Evolutionary conservation across 2,329 filamentous ascomycete genomes (phyloP).

Genomic region (Triangularia setosa): DNA sequence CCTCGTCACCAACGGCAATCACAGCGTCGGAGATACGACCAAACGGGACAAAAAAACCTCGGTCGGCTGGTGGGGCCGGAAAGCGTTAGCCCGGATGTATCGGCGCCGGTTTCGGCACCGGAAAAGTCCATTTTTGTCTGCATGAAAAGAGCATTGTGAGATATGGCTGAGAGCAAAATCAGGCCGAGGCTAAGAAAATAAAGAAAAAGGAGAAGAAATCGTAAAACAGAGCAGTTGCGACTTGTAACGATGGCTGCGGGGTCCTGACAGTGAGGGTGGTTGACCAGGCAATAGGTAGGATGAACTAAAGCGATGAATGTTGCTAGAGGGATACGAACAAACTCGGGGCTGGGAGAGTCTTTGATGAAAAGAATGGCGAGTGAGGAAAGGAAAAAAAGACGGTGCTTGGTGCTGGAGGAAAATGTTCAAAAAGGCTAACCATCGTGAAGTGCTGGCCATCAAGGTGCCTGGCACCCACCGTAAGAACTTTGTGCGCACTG

Average conservation of each 20-base stretch:
- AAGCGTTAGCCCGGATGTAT: background rate
- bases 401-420: background rate
- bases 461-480: background rate
- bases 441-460: background rate
- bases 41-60: background rate
- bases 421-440: too few relatives aligned
- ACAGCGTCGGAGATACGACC: background rate
- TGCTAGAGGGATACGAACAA: too few relatives aligned
- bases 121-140: background rate
- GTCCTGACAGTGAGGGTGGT: too few relatives aligned
- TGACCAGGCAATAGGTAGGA: too few relatives aligned
- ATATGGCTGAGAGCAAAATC: background rate
- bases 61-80: background rate
- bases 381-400: background rate
- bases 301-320: too few relatives aligned
- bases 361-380: background rate
- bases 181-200: background rate
- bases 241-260: too few relatives aligned
- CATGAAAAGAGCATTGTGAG: background rate
- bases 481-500: background rate
- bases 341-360: too few relatives aligned
- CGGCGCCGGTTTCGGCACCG: background rate
- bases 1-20: background rate
- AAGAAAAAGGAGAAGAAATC: too few relatives aligned
- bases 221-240: too few relatives aligned